phyloP scores from a whole-genome alignment of 164 flowering plant genomes.

The Taxillus chinensis region DNA sequence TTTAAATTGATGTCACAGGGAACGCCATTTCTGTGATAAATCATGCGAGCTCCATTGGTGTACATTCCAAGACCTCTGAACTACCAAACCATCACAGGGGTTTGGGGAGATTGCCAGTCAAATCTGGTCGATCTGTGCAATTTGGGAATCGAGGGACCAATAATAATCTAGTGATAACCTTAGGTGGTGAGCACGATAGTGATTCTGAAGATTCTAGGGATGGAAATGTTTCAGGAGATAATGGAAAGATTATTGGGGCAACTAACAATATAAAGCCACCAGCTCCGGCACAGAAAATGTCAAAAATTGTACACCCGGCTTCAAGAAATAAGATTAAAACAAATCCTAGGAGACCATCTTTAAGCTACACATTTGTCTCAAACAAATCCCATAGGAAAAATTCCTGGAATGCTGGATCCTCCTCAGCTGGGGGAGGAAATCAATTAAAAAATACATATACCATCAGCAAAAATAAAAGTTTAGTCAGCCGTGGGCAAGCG shows the following conservation, averaged over 20 bases:
- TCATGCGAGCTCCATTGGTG: constrained; percentile 12
- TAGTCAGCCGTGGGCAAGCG: constrained; percentile 21
- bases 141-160: constrained; percentile 12
- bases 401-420: constrained; percentile 21
- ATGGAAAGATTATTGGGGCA: constrained; percentile 9
- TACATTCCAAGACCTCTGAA: constrained; percentile 10
- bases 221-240: constrained; percentile 17
- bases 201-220: constrained; percentile 35
- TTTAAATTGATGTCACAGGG: constrained; percentile 19
- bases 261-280: constrained; percentile 20
- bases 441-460: constrained; percentile 18
- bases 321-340: constrained; percentile 16
- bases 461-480: constrained; percentile 17
- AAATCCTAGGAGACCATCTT: constrained; percentile 27
- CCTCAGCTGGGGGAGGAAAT: constrained; percentile 21
- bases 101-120: constrained; percentile 19
- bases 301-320: constrained; percentile 17
- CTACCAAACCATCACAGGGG: constrained; percentile 19
- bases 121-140: constrained; percentile 22
- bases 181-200: constrained; percentile 72
- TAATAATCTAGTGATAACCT: constrained; percentile 61
- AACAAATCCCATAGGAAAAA: constrained; percentile 19
- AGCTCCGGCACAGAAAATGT: constrained; percentile 13
- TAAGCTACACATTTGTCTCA: constrained; percentile 23
- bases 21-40: constrained; percentile 13